Evolutionary conservation across 345 rosid genomes (phyloP), one percentile per base, ranked within the genome.

Genomic region (Hibiscus mutabilis): DNA sequence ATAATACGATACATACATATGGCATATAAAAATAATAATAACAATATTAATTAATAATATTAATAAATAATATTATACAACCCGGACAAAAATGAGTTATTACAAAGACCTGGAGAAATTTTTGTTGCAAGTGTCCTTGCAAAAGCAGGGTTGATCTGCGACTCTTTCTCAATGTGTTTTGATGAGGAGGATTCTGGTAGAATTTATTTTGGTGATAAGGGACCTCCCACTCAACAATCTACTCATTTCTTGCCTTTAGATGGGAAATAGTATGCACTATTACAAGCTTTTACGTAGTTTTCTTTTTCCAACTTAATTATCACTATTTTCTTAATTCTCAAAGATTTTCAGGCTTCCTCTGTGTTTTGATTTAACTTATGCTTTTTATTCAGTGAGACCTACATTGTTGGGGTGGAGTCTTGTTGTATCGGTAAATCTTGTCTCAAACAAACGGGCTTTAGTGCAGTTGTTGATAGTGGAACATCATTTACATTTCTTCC

Each of bases 91-190:
- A n/a, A n/a, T n/a, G n/a, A n/a, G n/a, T n/a, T n/a, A n/a, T n/a
- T n/a, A n/a, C n/a, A n/a, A n/a, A n/a, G n/a, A 3, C 31, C 31
- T 27, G 31, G 31, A 27, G 31, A 27, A 27, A 27, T 27, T 1
- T 27, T 3, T 27, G 31, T 27, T 27, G 3, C 31, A 27, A 27
- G 31, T 27, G 31, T 27, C 31, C 31, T 27, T 27, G 31, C 31
- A 27, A 27, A 27, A 27, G 1, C 31, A 2, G 31, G 31, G 31
- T 27, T 27, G 31, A 78, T 89, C 60, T 77, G 77, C 19, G 86
- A 93, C 82, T 89, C 98, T 29, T 93, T 89, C 79, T 91, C 98
- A 0, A 66, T 93, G 85, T 93, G 98, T 82, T 93, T 91, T 82
- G 84, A 82, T 16, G 88, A 88, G 42, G 91, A 91, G 77, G 87